A percentile compares a stretch with the other conserved stretches of the same genome.
These are phyloP conservation scores for Smittium culicis DNA, from an alignment of 371 early-diverging fungal species.

Conservation along the genomic window DNA sequence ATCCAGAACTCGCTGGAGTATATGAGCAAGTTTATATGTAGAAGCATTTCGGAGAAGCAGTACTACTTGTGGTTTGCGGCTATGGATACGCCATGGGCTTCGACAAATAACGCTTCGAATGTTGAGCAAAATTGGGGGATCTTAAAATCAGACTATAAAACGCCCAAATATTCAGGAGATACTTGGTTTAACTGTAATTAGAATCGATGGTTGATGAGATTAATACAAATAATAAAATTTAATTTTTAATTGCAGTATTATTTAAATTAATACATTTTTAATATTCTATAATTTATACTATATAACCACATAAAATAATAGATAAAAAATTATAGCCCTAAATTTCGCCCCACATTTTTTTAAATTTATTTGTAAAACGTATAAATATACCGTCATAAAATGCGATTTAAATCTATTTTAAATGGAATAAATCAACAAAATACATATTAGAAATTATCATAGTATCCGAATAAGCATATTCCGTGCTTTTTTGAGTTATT, in stretches of 20 bases:
- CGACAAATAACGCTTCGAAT: conserved; percentile 34
- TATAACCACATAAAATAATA: neutral
- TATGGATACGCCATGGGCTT: conserved; percentile 47
- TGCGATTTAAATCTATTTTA: too few species aligned
- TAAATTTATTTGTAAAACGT: neutral
- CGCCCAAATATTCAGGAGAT: conserved; percentile 10
- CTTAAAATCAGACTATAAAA: conserved; percentile 12
- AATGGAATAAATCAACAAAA: too few species aligned
- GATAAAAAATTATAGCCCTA: neutral
- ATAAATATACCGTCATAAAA: too few species aligned
- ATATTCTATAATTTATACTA: neutral
- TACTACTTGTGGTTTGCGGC: conserved; percentile 47
- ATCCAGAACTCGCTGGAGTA: conserved; percentile 33
- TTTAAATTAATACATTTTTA: neutral
- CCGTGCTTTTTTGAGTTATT: too few species aligned
- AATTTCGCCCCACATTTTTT: neutral
- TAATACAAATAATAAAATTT: neutral
- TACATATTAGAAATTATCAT: too few species aligned
- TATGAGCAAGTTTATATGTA: conserved; percentile 31
- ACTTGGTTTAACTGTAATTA: conserved; percentile 9
- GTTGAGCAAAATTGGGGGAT: conserved; percentile 50
- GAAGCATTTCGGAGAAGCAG: conserved; percentile 27
- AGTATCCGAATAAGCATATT: too few species aligned
- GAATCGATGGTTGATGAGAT: neutral
- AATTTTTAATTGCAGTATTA: too few species aligned